Conservation (phyloP, 495 filamentous ascomycete species). For the Hypoxylon subgilvum region DNA sequence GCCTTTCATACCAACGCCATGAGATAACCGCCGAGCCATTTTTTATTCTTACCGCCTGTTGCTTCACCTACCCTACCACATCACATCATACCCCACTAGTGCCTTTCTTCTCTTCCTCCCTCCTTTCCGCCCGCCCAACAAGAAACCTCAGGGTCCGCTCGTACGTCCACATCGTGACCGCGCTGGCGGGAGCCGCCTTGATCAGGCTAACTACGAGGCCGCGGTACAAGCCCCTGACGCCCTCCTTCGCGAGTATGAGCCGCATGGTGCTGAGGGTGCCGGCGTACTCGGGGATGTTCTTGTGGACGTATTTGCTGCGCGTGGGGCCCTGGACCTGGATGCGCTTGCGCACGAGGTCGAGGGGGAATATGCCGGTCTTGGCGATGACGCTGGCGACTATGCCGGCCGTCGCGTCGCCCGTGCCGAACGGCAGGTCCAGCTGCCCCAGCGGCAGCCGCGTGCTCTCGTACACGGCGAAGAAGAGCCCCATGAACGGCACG, state of each 20-base stretch:
- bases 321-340: slow-evolving; percentile 96
- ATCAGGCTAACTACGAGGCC: slow-evolving; percentile 86
- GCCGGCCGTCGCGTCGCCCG: slow-evolving; percentile 80
- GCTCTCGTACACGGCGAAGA: slow-evolving; percentile 88
- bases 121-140: slow-evolving; percentile 50
- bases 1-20: slow-evolving; percentile 18
- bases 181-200: slow-evolving; percentile 94
- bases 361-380: slow-evolving; percentile 88
- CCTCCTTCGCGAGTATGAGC: slow-evolving; percentile 73
- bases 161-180: slow-evolving; percentile 99
- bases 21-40: not conserved
- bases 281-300: slow-evolving; percentile 83
- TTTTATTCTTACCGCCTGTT: not conserved
- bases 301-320: slow-evolving; percentile 75
- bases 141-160: slow-evolving; percentile 71
- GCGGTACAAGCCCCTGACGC: slow-evolving; percentile 80
- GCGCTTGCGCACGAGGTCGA: slow-evolving; percentile 92
- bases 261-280: slow-evolving; percentile 69
- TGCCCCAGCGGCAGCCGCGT: slow-evolving; percentile 59
- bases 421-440: slow-evolving; percentile 72
- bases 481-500: slow-evolving; percentile 93
- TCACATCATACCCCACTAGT: not conserved
- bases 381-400: slow-evolving; percentile 76
- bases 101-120: slow-evolving; percentile 16
- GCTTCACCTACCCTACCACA: too few relatives aligned